These are phyloP conservation scores for Paratinospora sagittata DNA, from an alignment of 164 flowering plant species.

Conservation along the genomic window DNA sequence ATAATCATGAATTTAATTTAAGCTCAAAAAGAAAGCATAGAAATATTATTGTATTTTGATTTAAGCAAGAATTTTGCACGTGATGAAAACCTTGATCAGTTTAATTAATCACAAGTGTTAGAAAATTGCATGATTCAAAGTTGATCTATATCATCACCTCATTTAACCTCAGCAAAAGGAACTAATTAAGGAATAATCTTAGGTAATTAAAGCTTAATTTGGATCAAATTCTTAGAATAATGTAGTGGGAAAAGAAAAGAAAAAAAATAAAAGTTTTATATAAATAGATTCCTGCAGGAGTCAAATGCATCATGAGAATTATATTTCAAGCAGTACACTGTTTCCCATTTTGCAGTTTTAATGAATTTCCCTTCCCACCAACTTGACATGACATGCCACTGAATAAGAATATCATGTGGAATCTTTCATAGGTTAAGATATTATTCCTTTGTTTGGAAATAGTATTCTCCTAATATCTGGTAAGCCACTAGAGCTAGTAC, in stretches of 20 bases:
- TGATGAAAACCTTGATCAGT: no score
- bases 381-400: neutral
- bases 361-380: neutral
- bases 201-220: neutral
- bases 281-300: neutral
- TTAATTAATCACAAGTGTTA: no score
- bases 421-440: neutral
- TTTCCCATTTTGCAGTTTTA: conserved; percentile 3
- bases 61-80: no score
- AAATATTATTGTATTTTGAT: neutral
- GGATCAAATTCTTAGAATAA: neutral
- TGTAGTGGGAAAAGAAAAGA: neutral
- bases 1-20: neutral
- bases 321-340: neutral
- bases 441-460: neutral
- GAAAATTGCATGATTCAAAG: neutral
- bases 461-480: no score
- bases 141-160: neutral
- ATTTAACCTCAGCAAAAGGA: neutral
- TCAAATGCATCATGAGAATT: conserved; percentile 1
- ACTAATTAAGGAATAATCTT: neutral
- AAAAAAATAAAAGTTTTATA: neutral
- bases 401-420: neutral
- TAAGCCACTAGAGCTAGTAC: no score
- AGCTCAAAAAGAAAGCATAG: neutral